Conservation (phyloP, 164 flowering plant species). For the Euptelea pleiosperma region DNA sequence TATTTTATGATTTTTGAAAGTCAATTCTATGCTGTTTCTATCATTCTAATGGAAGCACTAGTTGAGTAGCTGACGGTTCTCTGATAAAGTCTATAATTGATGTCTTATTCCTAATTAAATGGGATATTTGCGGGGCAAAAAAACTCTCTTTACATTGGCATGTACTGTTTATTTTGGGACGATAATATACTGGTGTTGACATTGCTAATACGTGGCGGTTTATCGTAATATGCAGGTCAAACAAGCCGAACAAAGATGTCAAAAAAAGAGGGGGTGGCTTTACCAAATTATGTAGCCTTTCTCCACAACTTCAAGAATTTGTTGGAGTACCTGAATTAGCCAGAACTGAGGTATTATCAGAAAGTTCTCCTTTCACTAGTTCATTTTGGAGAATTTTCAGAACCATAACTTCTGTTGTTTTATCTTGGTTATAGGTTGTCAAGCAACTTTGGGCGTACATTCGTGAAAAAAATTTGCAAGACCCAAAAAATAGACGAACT, state of each 20-base stretch:
- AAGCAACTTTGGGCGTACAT: constrained; percentile 77
- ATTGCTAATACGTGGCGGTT: neutral
- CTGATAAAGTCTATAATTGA: too few relatives aligned
- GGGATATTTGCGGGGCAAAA: too few relatives aligned
- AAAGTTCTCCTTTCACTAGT: constrained; percentile 5
- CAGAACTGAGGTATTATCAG: constrained; percentile 63
- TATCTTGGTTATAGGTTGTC: constrained; percentile 59
- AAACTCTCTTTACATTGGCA: too few relatives aligned
- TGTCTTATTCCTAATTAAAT: too few relatives aligned
- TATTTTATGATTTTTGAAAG: too few relatives aligned
- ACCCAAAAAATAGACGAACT: constrained; percentile 61
- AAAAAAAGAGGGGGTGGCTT: constrained; percentile 74
- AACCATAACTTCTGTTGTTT: constrained; percentile 2
- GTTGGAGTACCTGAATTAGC: constrained; percentile 67
- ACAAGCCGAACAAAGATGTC: constrained; percentile 35
- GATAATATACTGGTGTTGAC: neutral
- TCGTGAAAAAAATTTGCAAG: constrained; percentile 72
- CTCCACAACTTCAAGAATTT: constrained; percentile 72
- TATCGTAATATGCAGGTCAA: constrained; percentile 30
- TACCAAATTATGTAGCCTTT: constrained; percentile 69
- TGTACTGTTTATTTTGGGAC: neutral
- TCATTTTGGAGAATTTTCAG: constrained; percentile 11
- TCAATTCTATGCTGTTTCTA: too few relatives aligned
- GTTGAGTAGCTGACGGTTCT: neutral
- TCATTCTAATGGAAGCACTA: neutral